Evolutionary conservation across 148 eudicot genomes (phyloP).

Genomic region (Chenopodium quinoa): DNA sequence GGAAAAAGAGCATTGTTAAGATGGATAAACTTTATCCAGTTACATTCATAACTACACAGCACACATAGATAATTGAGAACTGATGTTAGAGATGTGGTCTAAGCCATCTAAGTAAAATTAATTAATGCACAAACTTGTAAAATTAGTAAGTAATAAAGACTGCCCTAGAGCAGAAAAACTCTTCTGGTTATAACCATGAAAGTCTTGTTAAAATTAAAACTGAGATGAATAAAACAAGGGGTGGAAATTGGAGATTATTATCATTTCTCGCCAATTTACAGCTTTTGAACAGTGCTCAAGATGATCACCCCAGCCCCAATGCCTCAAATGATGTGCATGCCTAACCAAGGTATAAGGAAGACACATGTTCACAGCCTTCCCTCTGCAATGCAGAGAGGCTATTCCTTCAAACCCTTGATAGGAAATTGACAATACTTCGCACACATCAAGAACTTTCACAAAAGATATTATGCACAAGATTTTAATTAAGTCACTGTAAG

Average conservation of each 20-base stretch:
- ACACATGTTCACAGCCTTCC: background rate
- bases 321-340: background rate
- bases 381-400: background rate
- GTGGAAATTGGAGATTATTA: background rate
- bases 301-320: background rate
- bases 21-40: background rate
- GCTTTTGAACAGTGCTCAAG: background rate
- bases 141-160: background rate
- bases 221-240: background rate
- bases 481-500: background rate
- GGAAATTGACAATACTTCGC: background rate
- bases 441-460: background rate
- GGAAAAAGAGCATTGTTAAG: background rate
- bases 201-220: background rate
- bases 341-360: background rate
- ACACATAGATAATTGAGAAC: background rate
- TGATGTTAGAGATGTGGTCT: background rate
- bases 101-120: background rate
- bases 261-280: background rate
- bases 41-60: background rate
- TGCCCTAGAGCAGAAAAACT: background rate
- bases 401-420: background rate
- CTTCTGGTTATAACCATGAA: background rate
- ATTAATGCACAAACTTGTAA: background rate
- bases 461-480: background rate